phyloP scores from a whole-genome alignment of 768 basidiomycete species.

The Psilocybe sp. region DNA sequence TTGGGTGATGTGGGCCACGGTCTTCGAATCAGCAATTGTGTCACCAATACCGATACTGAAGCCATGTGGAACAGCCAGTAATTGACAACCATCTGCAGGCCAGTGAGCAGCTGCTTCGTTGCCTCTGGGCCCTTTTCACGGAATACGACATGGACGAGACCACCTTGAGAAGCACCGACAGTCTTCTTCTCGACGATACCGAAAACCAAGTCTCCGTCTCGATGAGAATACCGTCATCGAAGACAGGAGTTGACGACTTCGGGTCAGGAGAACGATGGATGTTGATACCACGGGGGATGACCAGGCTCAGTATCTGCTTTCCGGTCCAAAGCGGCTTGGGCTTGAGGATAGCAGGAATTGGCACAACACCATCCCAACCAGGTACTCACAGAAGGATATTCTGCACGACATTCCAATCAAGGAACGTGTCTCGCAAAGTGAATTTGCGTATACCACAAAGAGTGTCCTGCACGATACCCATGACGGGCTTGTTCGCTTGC shows the following conservation, averaged over 20 bases:
- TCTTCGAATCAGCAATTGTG: slow-evolving; percentile 88
- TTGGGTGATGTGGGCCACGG: slow-evolving; percentile 83
- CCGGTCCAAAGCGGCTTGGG: slow-evolving; percentile 98
- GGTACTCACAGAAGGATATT: slow-evolving; percentile 98
- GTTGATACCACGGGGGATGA: slow-evolving; percentile 94
- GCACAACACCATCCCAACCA: slow-evolving; percentile 93
- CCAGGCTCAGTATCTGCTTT: slow-evolving; percentile 91
- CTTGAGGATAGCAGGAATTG: slow-evolving; percentile 91
- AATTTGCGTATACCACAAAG: slow-evolving; percentile 97
- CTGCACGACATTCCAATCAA: slow-evolving; percentile 95
- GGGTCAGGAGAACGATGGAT: slow-evolving; percentile 80
- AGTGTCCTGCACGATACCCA: slow-evolving; percentile 99
- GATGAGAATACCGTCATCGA: slow-evolving; percentile 93
- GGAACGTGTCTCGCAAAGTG: slow-evolving; percentile 90
- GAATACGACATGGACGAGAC: slow-evolving; percentile 94
- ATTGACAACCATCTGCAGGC: slow-evolving; percentile 93
- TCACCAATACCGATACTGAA: slow-evolving; percentile 99
- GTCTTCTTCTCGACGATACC: slow-evolving; percentile 98
- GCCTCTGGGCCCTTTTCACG: slow-evolving; percentile 96
- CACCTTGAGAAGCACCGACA: slow-evolving; percentile 93
- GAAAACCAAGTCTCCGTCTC: slow-evolving; percentile 93
- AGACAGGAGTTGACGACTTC: slow-evolving; percentile 74
- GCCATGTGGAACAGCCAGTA: slow-evolving; percentile 98
- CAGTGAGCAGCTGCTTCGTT: slow-evolving; percentile 86
- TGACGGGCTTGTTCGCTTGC: slow-evolving; percentile 99